Base-by-base conservation (phyloP, 345 rosid species). In the Populus pruinosa region DNA sequence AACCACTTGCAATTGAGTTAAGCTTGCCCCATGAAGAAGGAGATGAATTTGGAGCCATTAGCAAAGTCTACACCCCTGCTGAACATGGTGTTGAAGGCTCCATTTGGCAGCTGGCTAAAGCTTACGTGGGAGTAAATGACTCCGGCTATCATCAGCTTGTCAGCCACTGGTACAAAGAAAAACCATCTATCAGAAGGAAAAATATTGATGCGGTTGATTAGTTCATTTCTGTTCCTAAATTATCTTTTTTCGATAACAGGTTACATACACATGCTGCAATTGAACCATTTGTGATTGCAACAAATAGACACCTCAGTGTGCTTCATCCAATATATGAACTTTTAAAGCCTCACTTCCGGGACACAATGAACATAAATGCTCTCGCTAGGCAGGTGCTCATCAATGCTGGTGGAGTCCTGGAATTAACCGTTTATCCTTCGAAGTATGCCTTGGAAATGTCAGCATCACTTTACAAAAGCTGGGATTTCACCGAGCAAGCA, bases 71-170 rank as follows among this genome's bases (percentile, higher is more conserved):
- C 77, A 93, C 87, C 0, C 97, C 98, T n/a, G 87, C 96, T 39
- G 91, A 89, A 78, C 75, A 87, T 69, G 96, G 94, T 0, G 85
- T 85, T n/a, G 77, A 88, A 77, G 91, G 85, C 76, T 81, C 92
- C 25, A 76, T 91, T 56, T 95, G 99, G 99, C 89, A 89, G 70
- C 84, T 95, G 33, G 97, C 99, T 11, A 95, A 93, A 78, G 98
- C 99, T 79, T 95, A 90, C 70, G 99, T 89, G 0, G 89, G 89
- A 11, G 97, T 92, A 63, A 88, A 90, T 70, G 99, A 95, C 83
- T 92, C 99, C 1, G 98, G 99, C 68, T 76, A 81, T 70, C 99
- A 95, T 78, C 98, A 95, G 75, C 96, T 95, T 39, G 86, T 95
- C 74, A 95, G 98, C 84, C 98, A 95, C 79, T 95, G 97, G 98